Percentiles rank a stretch among this genome's conserved stretches.
Evolutionary conservation across 805 yeast species (phyloP).

Genomic region (Kluyveromyces wickerhamii): DNA sequence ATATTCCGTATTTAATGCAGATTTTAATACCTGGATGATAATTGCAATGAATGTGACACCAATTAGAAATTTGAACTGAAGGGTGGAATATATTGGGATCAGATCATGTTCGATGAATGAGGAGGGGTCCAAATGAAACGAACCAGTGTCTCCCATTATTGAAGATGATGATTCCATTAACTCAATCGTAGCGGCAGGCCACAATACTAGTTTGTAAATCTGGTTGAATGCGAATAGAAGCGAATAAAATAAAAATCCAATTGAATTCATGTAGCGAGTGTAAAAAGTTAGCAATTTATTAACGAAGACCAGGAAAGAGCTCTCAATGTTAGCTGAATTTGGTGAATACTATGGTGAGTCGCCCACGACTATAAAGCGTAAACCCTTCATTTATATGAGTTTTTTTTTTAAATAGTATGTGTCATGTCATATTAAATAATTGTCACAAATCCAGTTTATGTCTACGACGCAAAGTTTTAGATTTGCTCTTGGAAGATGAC

Average conservation of each 20-base stretch:
- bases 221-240: constrained; percentile 4
- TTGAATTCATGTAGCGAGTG: constrained; percentile 4
- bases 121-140: background rate
- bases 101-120: background rate
- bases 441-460: constrained; percentile 5
- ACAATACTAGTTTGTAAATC: constrained; percentile 1
- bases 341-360: too few relatives aligned
- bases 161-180: background rate
- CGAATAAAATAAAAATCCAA: constrained; percentile 2
- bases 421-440: background rate
- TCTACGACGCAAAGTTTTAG: constrained; percentile 1
- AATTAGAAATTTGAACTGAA: background rate
- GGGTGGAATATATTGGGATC: background rate
- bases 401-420: too few relatives aligned
- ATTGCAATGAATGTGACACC: background rate
- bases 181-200: background rate
- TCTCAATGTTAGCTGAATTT: too few relatives aligned
- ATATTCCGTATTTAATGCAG: background rate
- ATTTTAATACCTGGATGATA: background rate
- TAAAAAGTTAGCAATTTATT: too few relatives aligned
- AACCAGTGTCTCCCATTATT: background rate
- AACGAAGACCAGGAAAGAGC: too few relatives aligned
- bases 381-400: too few relatives aligned
- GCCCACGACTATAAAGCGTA: too few relatives aligned
- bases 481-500: background rate